Evolutionary conservation across 139 green algal species (phyloP), one percentile per base, ranked within the genome.

Genomic region (Ulvella scutata): DNA sequence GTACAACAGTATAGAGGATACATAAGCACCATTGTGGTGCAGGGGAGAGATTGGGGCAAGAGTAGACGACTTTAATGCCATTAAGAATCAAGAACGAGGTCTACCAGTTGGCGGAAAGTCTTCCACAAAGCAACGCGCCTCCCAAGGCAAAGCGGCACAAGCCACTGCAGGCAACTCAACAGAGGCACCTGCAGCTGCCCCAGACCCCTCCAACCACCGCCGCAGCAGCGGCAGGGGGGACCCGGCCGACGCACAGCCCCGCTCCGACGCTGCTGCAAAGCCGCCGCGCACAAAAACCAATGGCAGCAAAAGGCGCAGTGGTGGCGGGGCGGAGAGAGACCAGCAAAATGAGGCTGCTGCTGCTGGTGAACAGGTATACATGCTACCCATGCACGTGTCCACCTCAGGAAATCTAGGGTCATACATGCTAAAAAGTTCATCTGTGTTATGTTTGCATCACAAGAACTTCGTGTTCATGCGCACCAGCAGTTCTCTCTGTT

Each of bases 271-370:
- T 4, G 44, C 26, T 75, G 2, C 79, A 72, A 72, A 67, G 77
- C 6, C 38, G 76, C 3, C 80, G 79, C 76, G 76, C 80, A 76
- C 73, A 83, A 43, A 74, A 59, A 26, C 61, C 38, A 73, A 83
- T 77, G 79, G 80, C 38, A 72, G 75, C n/a, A 17, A 13, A 73
- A 43, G 72, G 61, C 39, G 29, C 38, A 4, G 23, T 37, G 39
- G 4, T 73, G 33, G 62, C n/a, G 7, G 40, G 62, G 33, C 28
- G 67, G 9, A 43, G 28, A 9, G 29, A 43, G 44, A 67, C 72
- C 72, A 10, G 4, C 33, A n/a, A n/a, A n/a, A n/a, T n/a, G n/a
- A n/a, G n/a, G n/a, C n/a, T n/a, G n/a, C n/a, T n/a, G n/a, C n/a
- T n/a, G n/a, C n/a, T n/a, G n/a, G n/a, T n/a, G n/a, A n/a, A n/a